A percentile compares a stretch with the other conserved stretches of the same genome.
Conservation (phyloP, 2,329 filamentous ascomycete species). For the Dactylella cylindrospora region DNA sequence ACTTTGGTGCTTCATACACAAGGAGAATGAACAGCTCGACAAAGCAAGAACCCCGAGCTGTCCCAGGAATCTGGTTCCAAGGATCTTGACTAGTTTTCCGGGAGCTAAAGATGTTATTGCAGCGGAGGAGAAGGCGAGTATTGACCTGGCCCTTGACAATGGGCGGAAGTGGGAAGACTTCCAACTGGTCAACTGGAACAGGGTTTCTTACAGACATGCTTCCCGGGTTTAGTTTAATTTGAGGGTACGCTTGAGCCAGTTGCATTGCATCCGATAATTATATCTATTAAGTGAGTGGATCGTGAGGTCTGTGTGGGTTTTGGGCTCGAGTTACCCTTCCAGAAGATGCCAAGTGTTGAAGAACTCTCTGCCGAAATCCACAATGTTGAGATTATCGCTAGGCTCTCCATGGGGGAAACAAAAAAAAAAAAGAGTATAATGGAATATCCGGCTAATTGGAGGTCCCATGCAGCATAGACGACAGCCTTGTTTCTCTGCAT, state of each 20-base stretch:
- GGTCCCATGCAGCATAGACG: constrained; percentile 25
- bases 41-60: constrained; percentile 13
- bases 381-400: too few species aligned
- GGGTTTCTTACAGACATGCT: constrained; percentile 25
- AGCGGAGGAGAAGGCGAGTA: constrained; percentile 21
- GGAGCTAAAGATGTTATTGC: constrained; percentile 30
- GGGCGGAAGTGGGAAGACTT: constrained; percentile 38
- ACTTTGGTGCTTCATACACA: too few species aligned
- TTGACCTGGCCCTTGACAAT: constrained; percentile 25
- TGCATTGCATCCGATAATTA: constrained; percentile 35
- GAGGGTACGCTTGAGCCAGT: constrained; percentile 24
- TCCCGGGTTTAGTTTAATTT: constrained; percentile 32
- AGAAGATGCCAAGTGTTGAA: constrained; percentile 41
- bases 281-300: constrained; percentile 43
- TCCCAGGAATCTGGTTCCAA: constrained; percentile 34
- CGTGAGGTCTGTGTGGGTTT: constrained; percentile 30
- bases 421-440: constrained; percentile 1
- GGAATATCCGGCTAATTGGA: constrained; percentile 37
- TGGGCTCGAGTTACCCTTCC: constrained; percentile 42
- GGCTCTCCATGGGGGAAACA: constrained; percentile 3
- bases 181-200: constrained; percentile 37
- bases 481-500: neutral
- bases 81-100: constrained; percentile 22
- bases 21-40: too few species aligned
- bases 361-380: constrained; percentile 28